Conservation (phyloP, 2,329 filamentous ascomycete species). For the Apiospora phragmitis region DNA sequence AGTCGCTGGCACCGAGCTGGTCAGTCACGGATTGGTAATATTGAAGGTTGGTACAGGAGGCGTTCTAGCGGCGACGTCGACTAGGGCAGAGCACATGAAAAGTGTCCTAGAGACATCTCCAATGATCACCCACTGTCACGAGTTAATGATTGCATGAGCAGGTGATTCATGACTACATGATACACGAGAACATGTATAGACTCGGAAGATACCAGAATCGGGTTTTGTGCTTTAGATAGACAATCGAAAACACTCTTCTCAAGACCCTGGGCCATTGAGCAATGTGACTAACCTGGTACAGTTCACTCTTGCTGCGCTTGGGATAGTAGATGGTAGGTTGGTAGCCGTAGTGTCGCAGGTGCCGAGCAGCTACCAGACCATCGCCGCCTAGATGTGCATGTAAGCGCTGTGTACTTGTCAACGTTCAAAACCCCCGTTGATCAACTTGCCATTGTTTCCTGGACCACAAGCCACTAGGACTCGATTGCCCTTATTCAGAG, state of each 20-base stretch:
- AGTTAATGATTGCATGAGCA: not conserved
- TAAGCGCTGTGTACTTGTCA: constrained; percentile 4
- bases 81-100: not conserved
- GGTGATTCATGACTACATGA: not conserved
- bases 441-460: constrained; percentile 64
- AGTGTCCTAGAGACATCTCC: not conserved
- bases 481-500: constrained; percentile 66
- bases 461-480: constrained; percentile 92
- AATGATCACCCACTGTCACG: too few species aligned
- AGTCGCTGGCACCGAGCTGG: constrained; percentile 59
- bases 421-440: not conserved
- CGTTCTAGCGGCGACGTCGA: constrained; percentile 10
- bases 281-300: constrained; percentile 68
- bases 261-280: too few species aligned
- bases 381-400: constrained; percentile 68
- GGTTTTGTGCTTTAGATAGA: not conserved
- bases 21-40: not conserved
- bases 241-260: not conserved
- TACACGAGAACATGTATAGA: constrained; percentile 1
- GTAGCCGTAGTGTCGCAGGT: constrained; percentile 91
- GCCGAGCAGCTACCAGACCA: constrained; percentile 89
- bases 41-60: not conserved
- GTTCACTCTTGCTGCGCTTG: constrained; percentile 84
- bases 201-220: not conserved
- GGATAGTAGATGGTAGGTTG: constrained; percentile 88